These are phyloP conservation scores for Trichoderma sp. DNA, from an alignment of 2,329 filamentous ascomycete genomes.

Conservation along the genomic window DNA sequence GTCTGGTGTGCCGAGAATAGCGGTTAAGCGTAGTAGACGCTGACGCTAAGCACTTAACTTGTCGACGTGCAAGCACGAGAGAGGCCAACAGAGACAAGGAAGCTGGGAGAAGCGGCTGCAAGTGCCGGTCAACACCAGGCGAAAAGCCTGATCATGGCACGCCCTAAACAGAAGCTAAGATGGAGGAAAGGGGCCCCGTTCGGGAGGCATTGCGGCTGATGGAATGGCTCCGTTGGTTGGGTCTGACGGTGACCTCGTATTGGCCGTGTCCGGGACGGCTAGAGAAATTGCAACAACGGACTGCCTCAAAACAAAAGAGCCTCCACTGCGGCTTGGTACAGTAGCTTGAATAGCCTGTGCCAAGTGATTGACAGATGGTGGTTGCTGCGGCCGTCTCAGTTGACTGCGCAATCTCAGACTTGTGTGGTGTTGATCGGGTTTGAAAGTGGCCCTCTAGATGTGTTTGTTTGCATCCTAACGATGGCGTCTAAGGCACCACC, in stretches of 20 bases:
- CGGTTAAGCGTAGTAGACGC: conserved; percentile 5
- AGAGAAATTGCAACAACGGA: conserved; percentile 12
- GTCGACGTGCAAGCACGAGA: not conserved
- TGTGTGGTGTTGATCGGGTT: not conserved
- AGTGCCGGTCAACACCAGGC: not conserved
- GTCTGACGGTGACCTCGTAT: conserved; percentile 7
- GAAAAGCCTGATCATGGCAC: not conserved
- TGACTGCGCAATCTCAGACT: not conserved
- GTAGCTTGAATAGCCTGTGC: not conserved
- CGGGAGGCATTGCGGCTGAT: conserved; percentile 6
- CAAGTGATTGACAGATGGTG: not conserved
- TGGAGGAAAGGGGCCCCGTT: not conserved
- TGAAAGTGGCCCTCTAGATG: not conserved
- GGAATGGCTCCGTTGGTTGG: conserved; percentile 2
- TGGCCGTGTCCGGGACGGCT: not conserved
- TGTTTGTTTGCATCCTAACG: not conserved
- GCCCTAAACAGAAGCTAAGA: conserved; percentile 3
- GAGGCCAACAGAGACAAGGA: conserved; percentile 6
- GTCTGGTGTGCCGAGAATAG: not conserved
- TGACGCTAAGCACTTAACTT: conserved; percentile 14
- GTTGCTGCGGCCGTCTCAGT: not conserved
- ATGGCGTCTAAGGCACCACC: not conserved
- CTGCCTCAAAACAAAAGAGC: not conserved
- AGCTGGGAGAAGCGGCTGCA: not conserved
- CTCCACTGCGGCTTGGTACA: not conserved